Evolutionary conservation across 2,329 filamentous ascomycete species (phyloP).

Genomic region (Talaromyces sp.): DNA sequence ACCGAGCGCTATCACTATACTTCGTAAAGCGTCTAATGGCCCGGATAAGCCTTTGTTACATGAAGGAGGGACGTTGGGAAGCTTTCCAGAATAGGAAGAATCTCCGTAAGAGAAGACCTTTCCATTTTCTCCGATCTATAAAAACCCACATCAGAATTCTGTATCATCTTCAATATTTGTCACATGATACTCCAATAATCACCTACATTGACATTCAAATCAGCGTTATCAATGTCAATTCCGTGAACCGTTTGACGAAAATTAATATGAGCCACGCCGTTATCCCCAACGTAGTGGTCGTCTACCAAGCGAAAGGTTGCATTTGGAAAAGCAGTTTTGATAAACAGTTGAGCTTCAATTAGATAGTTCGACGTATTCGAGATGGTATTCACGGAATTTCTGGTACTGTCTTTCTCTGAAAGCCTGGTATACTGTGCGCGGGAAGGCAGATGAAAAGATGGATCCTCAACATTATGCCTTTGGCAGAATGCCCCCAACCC

Average conservation of each 20-base stretch:
- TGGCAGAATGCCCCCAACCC: no score
- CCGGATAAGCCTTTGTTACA: neutral
- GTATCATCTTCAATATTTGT: no score
- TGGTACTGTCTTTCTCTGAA: no score
- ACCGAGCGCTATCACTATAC: neutral
- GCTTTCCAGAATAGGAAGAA: neutral
- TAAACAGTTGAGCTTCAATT: no score
- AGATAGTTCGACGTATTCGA: no score
- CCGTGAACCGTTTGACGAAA: neutral
- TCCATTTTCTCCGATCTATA: neutral
- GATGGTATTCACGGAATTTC: no score
- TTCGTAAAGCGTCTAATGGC: neutral
- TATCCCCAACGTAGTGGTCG: neutral
- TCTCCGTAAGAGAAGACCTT: neutral
- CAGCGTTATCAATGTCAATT: neutral
- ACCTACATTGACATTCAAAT: slow-evolving; percentile 2
- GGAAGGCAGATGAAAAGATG: no score
- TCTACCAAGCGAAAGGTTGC: neutral
- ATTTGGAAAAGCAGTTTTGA: no score
- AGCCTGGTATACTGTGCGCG: no score
- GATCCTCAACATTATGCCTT: no score
- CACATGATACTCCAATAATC: no score
- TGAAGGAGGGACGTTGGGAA: neutral
- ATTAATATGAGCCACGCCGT: neutral
- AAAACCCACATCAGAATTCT: no score